A percentile compares a stretch with the other conserved stretches of the same genome.
Conservation (phyloP, 2,329 filamentous ascomycete species). For the Calonectria pseudoturangicola region DNA sequence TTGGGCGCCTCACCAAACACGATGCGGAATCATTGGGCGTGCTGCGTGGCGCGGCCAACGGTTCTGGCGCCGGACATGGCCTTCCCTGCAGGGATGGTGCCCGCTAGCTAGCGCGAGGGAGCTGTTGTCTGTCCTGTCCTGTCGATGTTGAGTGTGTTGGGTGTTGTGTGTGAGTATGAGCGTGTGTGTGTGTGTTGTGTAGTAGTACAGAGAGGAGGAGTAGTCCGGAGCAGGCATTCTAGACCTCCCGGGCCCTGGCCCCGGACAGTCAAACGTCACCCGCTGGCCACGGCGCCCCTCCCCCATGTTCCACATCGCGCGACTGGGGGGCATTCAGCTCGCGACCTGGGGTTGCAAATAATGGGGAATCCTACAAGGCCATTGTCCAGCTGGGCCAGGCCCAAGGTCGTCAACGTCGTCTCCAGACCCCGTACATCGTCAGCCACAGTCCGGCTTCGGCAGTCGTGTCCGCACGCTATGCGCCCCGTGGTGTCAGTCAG, state of each 20-base stretch:
- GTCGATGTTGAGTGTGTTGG: not conserved
- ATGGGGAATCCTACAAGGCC: not conserved
- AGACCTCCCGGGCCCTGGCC: conserved; percentile 11
- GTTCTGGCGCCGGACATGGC: not conserved
- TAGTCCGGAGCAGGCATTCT: not conserved
- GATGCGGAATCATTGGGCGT: conserved; percentile 4
- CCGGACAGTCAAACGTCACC: conserved; percentile 17
- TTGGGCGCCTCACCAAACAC: not conserved
- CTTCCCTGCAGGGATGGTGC: not conserved
- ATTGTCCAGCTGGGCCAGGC: not conserved
- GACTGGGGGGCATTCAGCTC: conserved; percentile 20
- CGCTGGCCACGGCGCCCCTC: conserved; percentile 1
- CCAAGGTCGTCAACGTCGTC: not conserved
- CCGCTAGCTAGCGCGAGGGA: conserved; percentile 1
- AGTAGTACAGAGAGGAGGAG: no score
- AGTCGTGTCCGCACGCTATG: conserved; percentile 12
- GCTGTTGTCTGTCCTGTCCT: not conserved
- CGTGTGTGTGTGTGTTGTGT: no score
- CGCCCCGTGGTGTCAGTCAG: not conserved
- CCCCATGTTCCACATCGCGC: not conserved
- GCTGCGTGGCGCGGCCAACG: not conserved
- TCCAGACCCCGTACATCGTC: not conserved
- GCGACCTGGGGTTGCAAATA: not conserved
- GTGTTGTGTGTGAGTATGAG: no score
- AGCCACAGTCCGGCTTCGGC: conserved; percentile 26